Percentiles rank a stretch among this genome's conserved stretches.
These are phyloP conservation scores for Biscogniauxia mediterranea DNA, from an alignment of 2,329 filamentous ascomycete species.

Conservation along the genomic window DNA sequence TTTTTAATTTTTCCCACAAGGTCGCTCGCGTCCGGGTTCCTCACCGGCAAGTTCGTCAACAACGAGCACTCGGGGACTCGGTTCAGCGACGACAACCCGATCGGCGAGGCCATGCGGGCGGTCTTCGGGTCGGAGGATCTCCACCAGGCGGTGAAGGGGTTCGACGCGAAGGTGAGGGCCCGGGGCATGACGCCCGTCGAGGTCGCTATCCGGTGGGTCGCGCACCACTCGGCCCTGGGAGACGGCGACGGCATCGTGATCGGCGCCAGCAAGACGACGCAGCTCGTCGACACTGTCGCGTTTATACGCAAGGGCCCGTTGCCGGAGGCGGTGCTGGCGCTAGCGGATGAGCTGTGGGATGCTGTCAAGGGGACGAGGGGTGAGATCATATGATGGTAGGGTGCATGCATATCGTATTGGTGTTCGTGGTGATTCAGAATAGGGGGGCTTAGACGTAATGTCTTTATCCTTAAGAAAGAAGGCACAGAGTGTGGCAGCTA, in stretches of 20 bases:
- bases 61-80: slow-evolving; percentile 28
- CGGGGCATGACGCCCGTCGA: slow-evolving; percentile 31
- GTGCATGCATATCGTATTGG: not conserved
- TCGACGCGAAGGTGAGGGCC: slow-evolving; percentile 27
- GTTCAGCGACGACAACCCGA: slow-evolving; percentile 27
- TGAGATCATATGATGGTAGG: slow-evolving; percentile 11
- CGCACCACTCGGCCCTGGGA: slow-evolving; percentile 30
- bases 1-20: too few species aligned
- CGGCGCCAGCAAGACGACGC: slow-evolving; percentile 32
- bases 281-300: slow-evolving; percentile 32
- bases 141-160: slow-evolving; percentile 29
- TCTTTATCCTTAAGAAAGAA: too few species aligned
- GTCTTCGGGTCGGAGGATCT: slow-evolving; percentile 32
- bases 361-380: slow-evolving; percentile 17
- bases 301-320: slow-evolving; percentile 34
- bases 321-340: slow-evolving; percentile 20
- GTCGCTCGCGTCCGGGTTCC: slow-evolving; percentile 30
- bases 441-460: too few species aligned
- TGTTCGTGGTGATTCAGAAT: too few species aligned
- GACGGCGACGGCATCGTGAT: slow-evolving; percentile 34
- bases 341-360: slow-evolving; percentile 25
- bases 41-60: slow-evolving; percentile 33
- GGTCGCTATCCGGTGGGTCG: slow-evolving; percentile 36
- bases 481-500: too few species aligned
- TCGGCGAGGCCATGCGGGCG: slow-evolving; percentile 23